These are phyloP conservation scores for Naganishia friedmannii DNA, from an alignment of 768 basidiomycete genomes.

Conservation along the genomic window DNA sequence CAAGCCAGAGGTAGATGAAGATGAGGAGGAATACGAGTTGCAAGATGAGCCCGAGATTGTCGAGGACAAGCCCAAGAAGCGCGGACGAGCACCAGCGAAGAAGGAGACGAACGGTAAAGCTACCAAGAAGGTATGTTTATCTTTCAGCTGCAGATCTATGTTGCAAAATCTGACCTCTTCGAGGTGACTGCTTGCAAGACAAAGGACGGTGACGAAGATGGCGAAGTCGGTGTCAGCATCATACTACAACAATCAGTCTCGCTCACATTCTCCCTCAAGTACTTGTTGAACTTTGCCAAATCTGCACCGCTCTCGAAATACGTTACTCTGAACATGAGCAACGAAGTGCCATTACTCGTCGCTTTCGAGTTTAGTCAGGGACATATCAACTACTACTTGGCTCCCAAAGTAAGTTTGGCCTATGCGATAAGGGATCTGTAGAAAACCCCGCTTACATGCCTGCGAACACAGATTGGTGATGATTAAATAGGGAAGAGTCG, in stretches of 20 bases:
- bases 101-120: constrained; percentile 27
- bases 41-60: constrained; percentile 30
- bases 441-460: no score
- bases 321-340: constrained; percentile 84
- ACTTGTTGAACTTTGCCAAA: constrained; percentile 94
- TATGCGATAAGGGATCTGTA: no score
- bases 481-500: no score
- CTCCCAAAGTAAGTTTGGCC: constrained; percentile 64
- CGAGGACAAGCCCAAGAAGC: constrained; percentile 29
- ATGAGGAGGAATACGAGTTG: constrained; percentile 53
- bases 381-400: constrained; percentile 87
- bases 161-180: not conserved
- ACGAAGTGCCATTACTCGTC: constrained; percentile 84
- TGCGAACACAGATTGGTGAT: no score
- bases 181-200: constrained; percentile 5
- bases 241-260: constrained; percentile 85
- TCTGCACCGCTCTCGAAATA: constrained; percentile 68
- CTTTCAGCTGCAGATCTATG: not conserved
- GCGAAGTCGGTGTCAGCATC: constrained; percentile 60
- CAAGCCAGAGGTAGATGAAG: constrained; percentile 44
- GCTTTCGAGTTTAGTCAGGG: constrained; percentile 87
- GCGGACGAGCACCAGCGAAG: constrained; percentile 27
- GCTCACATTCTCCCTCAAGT: constrained; percentile 93
- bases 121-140: constrained; percentile 40
- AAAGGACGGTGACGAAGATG: constrained; percentile 38